These are phyloP conservation scores for Aureobasidium leucospermi DNA, from an alignment of 2,329 filamentous ascomycete species.

Conservation along the genomic window DNA sequence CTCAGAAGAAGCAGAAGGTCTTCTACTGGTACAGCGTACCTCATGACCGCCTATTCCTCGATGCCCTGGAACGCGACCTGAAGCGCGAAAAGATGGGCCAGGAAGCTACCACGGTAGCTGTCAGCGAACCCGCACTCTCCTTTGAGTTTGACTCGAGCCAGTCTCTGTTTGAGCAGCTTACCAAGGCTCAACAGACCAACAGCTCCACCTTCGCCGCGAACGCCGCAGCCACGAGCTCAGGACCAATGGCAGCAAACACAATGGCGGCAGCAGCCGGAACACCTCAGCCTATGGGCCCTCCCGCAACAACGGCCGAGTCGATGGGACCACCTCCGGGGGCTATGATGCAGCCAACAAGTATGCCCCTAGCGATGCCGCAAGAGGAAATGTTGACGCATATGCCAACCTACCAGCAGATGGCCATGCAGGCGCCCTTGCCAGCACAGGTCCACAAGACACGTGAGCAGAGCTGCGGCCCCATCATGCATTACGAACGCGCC, in stretches of 20 bases:
- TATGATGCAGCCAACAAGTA: slow-evolving; percentile 21
- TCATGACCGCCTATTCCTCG: slow-evolving; percentile 93
- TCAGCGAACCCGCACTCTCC: slow-evolving; percentile 92
- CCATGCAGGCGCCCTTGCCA: slow-evolving; percentile 67
- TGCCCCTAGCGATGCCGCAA: slow-evolving; percentile 48
- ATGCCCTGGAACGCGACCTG: slow-evolving; percentile 91
- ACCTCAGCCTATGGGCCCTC: slow-evolving; percentile 43
- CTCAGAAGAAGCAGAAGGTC: slow-evolving; percentile 99
- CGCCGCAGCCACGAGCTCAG: slow-evolving; percentile 43
- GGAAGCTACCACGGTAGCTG: slow-evolving; percentile 91
- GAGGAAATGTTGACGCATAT: slow-evolving; percentile 51
- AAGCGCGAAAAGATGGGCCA: slow-evolving; percentile 99
- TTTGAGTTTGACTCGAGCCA: slow-evolving; percentile 99
- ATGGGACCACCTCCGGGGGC: slow-evolving; percentile 28
- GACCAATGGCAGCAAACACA: slow-evolving; percentile 81
- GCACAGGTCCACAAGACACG: slow-evolving; percentile 70
- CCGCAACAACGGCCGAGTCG: slow-evolving; percentile 21
- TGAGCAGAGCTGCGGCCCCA: slow-evolving; percentile 69
- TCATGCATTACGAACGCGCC: slow-evolving; percentile 80
- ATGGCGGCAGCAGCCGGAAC: slow-evolving; percentile 92
- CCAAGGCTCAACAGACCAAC: slow-evolving; percentile 97
- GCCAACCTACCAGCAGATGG: slow-evolving; percentile 66
- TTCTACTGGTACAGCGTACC: slow-evolving; percentile 99
- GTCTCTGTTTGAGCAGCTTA: slow-evolving; percentile 98
- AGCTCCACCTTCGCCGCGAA: slow-evolving; percentile 73